Percentiles rank a stretch among this genome's conserved stretches.
These are phyloP conservation scores for Botrytis sinoallii DNA, from an alignment of 2,329 filamentous ascomycete species.

Conservation along the genomic window DNA sequence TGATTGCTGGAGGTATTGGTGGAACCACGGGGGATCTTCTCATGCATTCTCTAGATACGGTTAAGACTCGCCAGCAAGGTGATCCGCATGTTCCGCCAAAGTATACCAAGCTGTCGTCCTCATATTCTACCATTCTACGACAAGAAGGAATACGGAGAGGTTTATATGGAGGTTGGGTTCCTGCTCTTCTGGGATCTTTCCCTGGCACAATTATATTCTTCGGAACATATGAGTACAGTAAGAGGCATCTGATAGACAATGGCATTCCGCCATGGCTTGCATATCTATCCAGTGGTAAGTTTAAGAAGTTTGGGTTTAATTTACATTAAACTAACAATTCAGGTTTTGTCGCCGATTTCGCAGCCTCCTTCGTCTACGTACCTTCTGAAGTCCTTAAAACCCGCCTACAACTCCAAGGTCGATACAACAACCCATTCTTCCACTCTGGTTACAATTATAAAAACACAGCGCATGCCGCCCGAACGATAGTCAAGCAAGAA, in stretches of 20 bases:
- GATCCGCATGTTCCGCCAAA: constrained; percentile 90
- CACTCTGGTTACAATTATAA: constrained; percentile 94
- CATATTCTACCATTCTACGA: constrained; percentile 88
- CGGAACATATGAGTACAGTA: constrained; percentile 93
- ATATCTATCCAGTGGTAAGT: constrained; percentile 77
- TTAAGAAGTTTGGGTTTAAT: background rate
- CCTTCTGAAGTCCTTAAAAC: constrained; percentile 98
- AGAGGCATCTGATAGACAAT: constrained; percentile 79
- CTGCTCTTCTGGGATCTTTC: constrained; percentile 88
- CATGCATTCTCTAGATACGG: constrained; percentile 98
- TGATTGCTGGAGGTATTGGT: constrained; percentile 91
- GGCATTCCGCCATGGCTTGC: constrained; percentile 79
- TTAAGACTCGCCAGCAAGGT: constrained; percentile 96
- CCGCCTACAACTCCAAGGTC: constrained; percentile 90
- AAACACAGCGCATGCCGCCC: constrained; percentile 76
- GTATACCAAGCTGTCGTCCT: constrained; percentile 85
- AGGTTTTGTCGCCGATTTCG: constrained; percentile 92
- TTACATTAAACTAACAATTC: background rate
- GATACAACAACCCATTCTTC: constrained; percentile 93
- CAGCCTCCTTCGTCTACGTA: constrained; percentile 89
- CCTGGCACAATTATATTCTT: constrained; percentile 94
- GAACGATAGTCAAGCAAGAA: constrained; percentile 80
- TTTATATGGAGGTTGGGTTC: constrained; percentile 89
- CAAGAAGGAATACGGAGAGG: constrained; percentile 86
- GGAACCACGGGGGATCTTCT: constrained; percentile 93